A percentile compares a stretch with the other conserved stretches of the same genome.
Evolutionary conservation across 192 early-diverging fungal genomes (phyloP).

Genomic region (Entomortierella lignicola): DNA sequence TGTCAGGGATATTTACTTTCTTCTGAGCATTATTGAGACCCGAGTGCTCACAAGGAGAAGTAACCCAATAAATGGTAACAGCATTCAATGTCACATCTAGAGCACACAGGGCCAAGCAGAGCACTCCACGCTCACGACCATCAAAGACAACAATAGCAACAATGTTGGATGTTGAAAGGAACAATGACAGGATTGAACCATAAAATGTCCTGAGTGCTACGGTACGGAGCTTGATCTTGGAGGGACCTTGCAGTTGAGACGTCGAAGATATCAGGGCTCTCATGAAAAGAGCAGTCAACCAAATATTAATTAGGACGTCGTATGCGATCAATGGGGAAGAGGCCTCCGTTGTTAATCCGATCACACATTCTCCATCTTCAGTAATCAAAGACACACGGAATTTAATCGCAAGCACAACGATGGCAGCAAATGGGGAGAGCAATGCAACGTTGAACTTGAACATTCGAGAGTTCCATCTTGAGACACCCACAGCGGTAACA

Average conservation of each 20-base stretch:
- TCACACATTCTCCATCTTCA: background rate
- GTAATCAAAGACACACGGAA: constrained; percentile 1
- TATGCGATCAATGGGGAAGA: constrained; percentile 19
- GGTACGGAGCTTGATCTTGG: constrained; percentile 30
- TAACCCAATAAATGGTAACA: constrained; percentile 62
- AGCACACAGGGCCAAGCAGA: constrained; percentile 57
- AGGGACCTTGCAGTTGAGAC: constrained; percentile 35
- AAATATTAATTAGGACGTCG: constrained; percentile 25
- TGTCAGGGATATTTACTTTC: too few relatives aligned
- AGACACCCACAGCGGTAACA: constrained; percentile 26
- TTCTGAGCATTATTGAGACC: too few relatives aligned
- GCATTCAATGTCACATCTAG: constrained; percentile 61
- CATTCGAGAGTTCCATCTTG: constrained; percentile 37
- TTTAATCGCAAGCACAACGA: constrained; percentile 13
- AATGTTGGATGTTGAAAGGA: constrained; percentile 56
- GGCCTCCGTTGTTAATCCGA: constrained; percentile 9
- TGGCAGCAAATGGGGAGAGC: constrained; percentile 14
- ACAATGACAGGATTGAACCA: constrained; percentile 48
- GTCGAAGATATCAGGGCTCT: constrained; percentile 28
- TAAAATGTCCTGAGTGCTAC: constrained; percentile 55
- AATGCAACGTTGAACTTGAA: constrained; percentile 27
- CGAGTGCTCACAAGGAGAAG: constrained; percentile 9
- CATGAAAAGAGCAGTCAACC: constrained; percentile 37
- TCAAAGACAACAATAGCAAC: constrained; percentile 36
- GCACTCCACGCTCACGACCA: constrained; percentile 54